A percentile compares a stretch with the other conserved stretches of the same genome.
Evolutionary conservation across 116 monocot species (phyloP).

Genomic region (Trichopus zeylanicus): DNA sequence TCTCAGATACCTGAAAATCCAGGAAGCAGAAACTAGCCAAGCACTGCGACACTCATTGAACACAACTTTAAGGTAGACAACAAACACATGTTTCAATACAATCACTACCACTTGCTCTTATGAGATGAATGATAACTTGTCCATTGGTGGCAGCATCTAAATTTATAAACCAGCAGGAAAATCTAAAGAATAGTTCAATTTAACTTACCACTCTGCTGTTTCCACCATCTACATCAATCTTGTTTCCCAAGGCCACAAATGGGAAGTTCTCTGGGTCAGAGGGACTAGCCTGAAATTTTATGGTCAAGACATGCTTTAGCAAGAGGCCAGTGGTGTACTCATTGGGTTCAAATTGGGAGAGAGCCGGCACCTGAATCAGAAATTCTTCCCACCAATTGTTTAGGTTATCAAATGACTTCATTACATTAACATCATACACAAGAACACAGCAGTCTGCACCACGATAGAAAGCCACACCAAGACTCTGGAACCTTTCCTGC

Average conservation of each 20-base stretch:
- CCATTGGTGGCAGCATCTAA: no score
- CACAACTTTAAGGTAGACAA: no score
- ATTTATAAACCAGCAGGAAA: no score
- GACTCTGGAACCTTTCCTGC: constrained; percentile 97
- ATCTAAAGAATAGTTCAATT: not conserved
- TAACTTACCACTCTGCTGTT: constrained; percentile 75
- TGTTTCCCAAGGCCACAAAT: constrained; percentile 90
- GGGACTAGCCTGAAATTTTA: constrained; percentile 60
- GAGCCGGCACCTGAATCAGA: constrained; percentile 69
- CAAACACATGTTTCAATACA: no score
- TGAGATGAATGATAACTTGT: no score
- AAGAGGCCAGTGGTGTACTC: not conserved
- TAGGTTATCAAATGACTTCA: constrained; percentile 92
- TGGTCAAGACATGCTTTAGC: not conserved
- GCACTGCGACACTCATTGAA: no score
- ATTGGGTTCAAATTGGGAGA: not conserved
- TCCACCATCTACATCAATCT: constrained; percentile 88
- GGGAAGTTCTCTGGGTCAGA: constrained; percentile 93
- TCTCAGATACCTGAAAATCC: constrained; percentile 67
- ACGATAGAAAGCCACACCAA: constrained; percentile 94
- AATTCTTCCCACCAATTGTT: constrained; percentile 98
- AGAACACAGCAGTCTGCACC: constrained; percentile 97
- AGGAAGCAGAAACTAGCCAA: not conserved
- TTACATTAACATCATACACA: constrained; percentile 91
- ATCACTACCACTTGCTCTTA: no score